Evolutionary conservation across 345 rosid species (phyloP).

Genomic region (Limnanthes douglasii): DNA sequence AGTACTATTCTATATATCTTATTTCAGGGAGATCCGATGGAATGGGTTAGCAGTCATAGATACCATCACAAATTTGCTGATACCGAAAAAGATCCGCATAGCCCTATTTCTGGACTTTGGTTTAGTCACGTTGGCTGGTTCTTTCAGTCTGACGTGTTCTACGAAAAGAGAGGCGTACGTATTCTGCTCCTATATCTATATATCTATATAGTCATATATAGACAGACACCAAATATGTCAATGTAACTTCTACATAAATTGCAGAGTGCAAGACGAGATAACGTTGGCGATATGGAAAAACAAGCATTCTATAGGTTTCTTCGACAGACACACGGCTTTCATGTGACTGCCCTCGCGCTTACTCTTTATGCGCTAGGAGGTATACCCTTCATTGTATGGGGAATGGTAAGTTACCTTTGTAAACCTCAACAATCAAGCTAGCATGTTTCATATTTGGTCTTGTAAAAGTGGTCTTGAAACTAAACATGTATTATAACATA

Average conservation of each 20-base stretch:
- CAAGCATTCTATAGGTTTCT: slow-evolving; percentile 66
- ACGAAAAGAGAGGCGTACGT: slow-evolving; percentile 24
- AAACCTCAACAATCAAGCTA: too few species aligned
- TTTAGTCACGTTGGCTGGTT: slow-evolving; percentile 78
- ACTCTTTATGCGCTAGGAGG: slow-evolving; percentile 60
- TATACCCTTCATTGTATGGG: slow-evolving; percentile 72
- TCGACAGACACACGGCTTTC: slow-evolving; percentile 38
- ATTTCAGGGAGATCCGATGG: slow-evolving; percentile 44
- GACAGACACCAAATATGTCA: neutral
- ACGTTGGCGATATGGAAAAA: slow-evolving; percentile 77
- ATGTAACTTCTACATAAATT: neutral
- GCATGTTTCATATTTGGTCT: neutral
- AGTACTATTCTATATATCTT: neutral
- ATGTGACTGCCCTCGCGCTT: slow-evolving; percentile 43
- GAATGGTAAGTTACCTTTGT: slow-evolving; percentile 43
- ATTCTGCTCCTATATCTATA: neutral
- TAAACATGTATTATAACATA: too few species aligned
- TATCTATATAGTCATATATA: neutral
- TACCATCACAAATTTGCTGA: slow-evolving; percentile 76
- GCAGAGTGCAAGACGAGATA: slow-evolving; percentile 67
- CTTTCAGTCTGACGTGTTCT: slow-evolving; percentile 42
- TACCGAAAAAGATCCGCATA: slow-evolving; percentile 85
- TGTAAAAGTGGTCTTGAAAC: too few species aligned
- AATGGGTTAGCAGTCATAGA: slow-evolving; percentile 90
- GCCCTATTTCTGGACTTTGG: slow-evolving; percentile 93